Base-by-base conservation (phyloP, 2,329 filamentous ascomycete species). In the Juglanconis sp. region DNA sequence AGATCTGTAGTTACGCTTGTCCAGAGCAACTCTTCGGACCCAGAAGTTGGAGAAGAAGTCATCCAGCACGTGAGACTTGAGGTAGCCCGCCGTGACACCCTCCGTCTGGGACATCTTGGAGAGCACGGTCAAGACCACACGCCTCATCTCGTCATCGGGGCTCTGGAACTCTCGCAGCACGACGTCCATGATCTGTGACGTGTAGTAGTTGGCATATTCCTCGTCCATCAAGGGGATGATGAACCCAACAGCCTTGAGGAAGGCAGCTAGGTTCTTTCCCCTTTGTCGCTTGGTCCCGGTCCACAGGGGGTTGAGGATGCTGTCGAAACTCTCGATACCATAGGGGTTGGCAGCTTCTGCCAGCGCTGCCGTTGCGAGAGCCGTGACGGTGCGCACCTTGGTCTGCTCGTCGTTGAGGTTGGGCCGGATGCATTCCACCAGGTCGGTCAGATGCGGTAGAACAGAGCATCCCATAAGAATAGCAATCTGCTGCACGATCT, bases 31-130 rank as follows among this genome's bases (percentile, higher is more conserved):
- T 59, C 95, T 85, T 64, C 95, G 84, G 46, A 98, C 93, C 95
- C 95, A 99, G 78, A 99, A 99, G 71, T 90, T 93, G 79, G 97
- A 97, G 81, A 99, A 99, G 72, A 99, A 99, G 63, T 98, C 95
- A 66, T 91, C 88, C 44, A 99, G 81, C 7, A 99, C 93, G 64
- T 96, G 90, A 71, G 98, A 93, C 75, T 97, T 98, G 46, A 99
- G 83, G 70, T 98, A 99, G 44, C 88, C 90, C 40, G 93, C 90
- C 38, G 95, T 98, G 34, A 99, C 95, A 77, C 95, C 95, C 70
- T 96, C 90, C 2, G 94, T 98, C 67, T 89, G 89, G 7, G 95
- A 91, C 71, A 95, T 98, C 71, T 99, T 95, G 17, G 93, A 97
- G 15, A 99, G 87, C 34, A 99, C 95, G 76, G 98, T 98, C 61